These are phyloP conservation scores for Pseudocercospora vitis DNA, from an alignment of 2,329 filamentous ascomycete genomes.

Conservation along the genomic window DNA sequence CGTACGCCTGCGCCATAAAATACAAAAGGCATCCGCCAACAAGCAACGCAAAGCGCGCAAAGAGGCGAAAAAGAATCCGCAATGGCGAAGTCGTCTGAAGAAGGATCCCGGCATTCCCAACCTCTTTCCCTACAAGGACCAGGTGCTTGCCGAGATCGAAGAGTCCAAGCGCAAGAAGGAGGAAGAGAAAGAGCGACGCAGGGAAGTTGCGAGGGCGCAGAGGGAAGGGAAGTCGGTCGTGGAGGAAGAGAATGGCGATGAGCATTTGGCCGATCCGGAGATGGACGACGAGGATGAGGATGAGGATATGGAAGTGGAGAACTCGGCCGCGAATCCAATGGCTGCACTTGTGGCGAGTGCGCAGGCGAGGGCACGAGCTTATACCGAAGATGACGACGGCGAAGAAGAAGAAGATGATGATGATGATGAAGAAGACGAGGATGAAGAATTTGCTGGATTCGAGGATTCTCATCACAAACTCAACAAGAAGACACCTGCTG, in stretches of 20 bases:
- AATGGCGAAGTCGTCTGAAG: slow-evolving; percentile 94
- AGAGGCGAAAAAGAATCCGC: slow-evolving; percentile 89
- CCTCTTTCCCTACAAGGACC: slow-evolving; percentile 96
- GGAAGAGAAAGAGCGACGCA: slow-evolving; percentile 70
- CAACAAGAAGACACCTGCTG: slow-evolving; percentile 13
- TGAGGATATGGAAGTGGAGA: slow-evolving; percentile 59
- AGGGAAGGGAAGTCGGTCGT: slow-evolving; percentile 39
- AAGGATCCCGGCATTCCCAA: slow-evolving; percentile 98
- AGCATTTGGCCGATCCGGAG: slow-evolving; percentile 49
- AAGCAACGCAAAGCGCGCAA: slow-evolving; percentile 92
- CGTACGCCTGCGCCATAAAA: slow-evolving; percentile 89
- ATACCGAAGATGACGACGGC: slow-evolving; percentile 60
- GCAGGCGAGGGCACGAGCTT: slow-evolving; percentile 70
- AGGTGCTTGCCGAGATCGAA: slow-evolving; percentile 90
- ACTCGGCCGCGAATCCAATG: slow-evolving; percentile 80
- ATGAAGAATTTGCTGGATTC: no score
- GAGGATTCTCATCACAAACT: slow-evolving; percentile 20
- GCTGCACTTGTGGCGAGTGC: slow-evolving; percentile 86
- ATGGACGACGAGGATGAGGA: slow-evolving; percentile 55
- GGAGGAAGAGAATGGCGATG: slow-evolving; percentile 53
- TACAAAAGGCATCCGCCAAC: slow-evolving; percentile 83
- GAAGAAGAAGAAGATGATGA: slow-evolving; percentile 58
- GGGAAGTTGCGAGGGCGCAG: slow-evolving; percentile 63
- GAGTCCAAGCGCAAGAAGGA: slow-evolving; percentile 72
- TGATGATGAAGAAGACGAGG: slow-evolving; percentile 49